Base-by-base conservation (phyloP, 345 rosid genomes). In the Eucalyptus decipiens region DNA sequence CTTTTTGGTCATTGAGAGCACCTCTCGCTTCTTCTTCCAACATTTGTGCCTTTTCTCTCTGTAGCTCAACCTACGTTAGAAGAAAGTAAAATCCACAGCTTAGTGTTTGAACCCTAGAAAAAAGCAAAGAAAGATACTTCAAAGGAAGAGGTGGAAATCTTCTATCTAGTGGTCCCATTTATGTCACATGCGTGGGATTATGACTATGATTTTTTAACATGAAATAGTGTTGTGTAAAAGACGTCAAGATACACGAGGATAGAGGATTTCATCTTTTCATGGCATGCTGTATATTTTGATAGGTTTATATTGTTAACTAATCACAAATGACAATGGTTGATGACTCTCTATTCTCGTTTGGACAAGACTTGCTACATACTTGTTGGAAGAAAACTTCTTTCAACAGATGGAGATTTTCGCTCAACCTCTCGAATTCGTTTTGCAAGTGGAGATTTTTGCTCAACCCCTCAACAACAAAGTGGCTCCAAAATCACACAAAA, bases 21-120 rank as follows among this genome's bases (percentile, higher is more conserved):
- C 67, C 19, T 54, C 92, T 90, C 65, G 93, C 72, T 49, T 92
- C 56, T 49, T 49, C 89, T 89, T 92, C 93, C 28, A 93, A 86
- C 87, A 80, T 45, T 86, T 28, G 40, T 26, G 86, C 91, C 87
- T 88, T 87, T 32, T 69, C 40, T 26, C n/a, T 37, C 28, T 67
- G 89, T 11, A 58, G 62, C 30, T 58, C 30, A 10, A 23, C 62
- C 30, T 24, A 58, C 62, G 12, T 58, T 54, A 21, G 51, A 54
- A 9, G 26, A 54, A 21, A 54, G 60, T 54, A 56, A 56, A 56
- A 56, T 56, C 62, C 62, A 56, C 26, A 56, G 28, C 62, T 56
- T 56, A 56, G 30, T 56, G 28, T 56, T 9, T 56, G 62, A 56
- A 56, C 62, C 62, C 30, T 23, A 56, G 12, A 21, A 23, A 56